A percentile compares a stretch with the other conserved stretches of the same genome.
Conservation (phyloP, 1,284 basidiomycete genomes). For the Rhodotorula glutinis region DNA sequence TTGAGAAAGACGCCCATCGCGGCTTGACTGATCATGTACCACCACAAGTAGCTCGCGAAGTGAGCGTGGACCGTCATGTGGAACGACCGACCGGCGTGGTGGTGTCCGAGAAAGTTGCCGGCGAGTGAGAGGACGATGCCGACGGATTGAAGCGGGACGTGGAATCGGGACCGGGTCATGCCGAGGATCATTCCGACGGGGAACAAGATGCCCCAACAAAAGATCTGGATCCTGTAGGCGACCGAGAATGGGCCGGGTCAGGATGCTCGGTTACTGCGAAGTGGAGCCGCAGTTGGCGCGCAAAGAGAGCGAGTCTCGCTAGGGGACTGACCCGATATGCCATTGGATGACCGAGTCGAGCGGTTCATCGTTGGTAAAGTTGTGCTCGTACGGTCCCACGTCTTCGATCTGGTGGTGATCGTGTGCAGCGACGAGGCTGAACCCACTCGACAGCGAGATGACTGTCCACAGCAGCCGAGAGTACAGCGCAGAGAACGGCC, state of each 20-base stretch:
- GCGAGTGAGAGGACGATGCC: conserved; percentile 30
- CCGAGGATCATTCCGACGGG: conserved; percentile 43
- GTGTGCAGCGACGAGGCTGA: conserved; percentile 4
- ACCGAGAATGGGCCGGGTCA: too few species aligned
- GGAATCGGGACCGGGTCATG: conserved; percentile 35
- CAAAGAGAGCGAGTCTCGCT: too few species aligned
- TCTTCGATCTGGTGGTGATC: conserved; percentile 34
- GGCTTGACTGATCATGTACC: conserved; percentile 56
- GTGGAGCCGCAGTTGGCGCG: not conserved
- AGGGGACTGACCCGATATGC: conserved; percentile 30
- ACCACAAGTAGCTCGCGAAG: conserved; percentile 36
- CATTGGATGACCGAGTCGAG: conserved; percentile 33
- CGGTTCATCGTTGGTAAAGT: conserved; percentile 37
- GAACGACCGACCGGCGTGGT: conserved; percentile 40
- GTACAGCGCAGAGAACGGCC: not conserved
- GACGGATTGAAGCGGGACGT: conserved; percentile 39
- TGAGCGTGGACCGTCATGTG: conserved; percentile 40
- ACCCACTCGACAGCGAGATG: too few species aligned
- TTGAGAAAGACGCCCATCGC: conserved; percentile 83
- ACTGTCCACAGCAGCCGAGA: not conserved
- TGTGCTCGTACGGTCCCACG: conserved; percentile 31
- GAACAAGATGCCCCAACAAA: conserved; percentile 41
- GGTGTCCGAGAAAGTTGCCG: conserved; percentile 39
- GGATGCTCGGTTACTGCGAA: too few species aligned
- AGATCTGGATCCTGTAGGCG: conserved; percentile 23